Evolutionary conservation across 164 flowering plant species (phyloP).

Genomic region (Santalum album): DNA sequence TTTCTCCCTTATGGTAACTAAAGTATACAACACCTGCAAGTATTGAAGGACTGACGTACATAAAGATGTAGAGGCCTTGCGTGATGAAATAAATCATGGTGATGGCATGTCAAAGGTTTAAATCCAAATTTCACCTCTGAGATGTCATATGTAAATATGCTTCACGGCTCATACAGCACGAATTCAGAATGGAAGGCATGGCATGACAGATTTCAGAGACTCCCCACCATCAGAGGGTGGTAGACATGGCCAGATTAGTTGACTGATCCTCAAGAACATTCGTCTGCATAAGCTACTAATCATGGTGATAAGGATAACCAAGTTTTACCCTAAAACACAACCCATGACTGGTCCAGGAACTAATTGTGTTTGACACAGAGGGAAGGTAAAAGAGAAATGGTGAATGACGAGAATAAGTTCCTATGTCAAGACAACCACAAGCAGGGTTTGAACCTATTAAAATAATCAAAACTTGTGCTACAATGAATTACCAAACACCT

Average conservation of each 20-base stretch:
- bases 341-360: no score
- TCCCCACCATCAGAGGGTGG: constrained; percentile 30
- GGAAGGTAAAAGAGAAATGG: no score
- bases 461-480: no score
- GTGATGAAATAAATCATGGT: constrained; percentile 62
- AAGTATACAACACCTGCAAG: constrained; percentile 79
- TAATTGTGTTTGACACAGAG: no score
- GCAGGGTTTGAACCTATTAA: no score
- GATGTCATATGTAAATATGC: constrained; percentile 61
- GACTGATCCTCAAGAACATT: constrained; percentile 41
- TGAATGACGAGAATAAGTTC: no score
- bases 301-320: no score
- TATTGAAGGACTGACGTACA: constrained; percentile 61
- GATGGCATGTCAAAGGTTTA: constrained; percentile 32
- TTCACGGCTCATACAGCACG: constrained; percentile 62
- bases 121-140: constrained; percentile 55
- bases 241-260: constrained; percentile 49
- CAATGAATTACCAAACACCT: no score
- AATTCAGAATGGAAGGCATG: constrained; percentile 50
- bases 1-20: constrained; percentile 27
- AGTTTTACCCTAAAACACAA: no score
- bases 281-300: constrained; percentile 33
- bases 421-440: no score
- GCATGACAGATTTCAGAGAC: constrained; percentile 36
- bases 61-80: constrained; percentile 61